These are phyloP conservation scores for Acmispon strigosus DNA, from an alignment of 306 rosid genomes.

Conservation along the genomic window DNA sequence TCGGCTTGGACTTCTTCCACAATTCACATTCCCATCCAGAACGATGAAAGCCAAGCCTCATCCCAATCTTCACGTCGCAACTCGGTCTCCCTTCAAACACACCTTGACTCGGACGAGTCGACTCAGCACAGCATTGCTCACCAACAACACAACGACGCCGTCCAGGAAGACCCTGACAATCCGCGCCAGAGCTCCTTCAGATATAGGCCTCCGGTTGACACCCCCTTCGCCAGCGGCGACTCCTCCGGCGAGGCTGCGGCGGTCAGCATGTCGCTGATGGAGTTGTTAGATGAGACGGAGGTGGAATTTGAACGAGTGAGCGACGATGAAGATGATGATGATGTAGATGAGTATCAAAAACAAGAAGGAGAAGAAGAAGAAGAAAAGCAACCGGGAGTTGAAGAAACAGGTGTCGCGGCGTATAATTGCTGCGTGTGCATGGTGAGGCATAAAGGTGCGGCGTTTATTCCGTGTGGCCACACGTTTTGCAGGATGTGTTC, in stretches of 20 bases:
- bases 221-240: too few species aligned
- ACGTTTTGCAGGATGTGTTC: slow-evolving; percentile 86
- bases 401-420: slow-evolving; percentile 9
- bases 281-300: slow-evolving; percentile 69
- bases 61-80: not conserved
- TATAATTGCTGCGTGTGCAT: slow-evolving; percentile 82
- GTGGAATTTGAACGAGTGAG: slow-evolving; percentile 30
- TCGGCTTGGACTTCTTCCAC: slow-evolving; percentile 39
- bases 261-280: slow-evolving; percentile 82
- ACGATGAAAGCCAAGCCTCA: not conserved
- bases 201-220: too few species aligned
- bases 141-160: not conserved
- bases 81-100: not conserved
- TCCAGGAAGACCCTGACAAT: not conserved
- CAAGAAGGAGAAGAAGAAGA: not conserved
- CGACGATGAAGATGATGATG: not conserved
- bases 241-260: not conserved
- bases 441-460: slow-evolving; percentile 85
- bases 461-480: slow-evolving; percentile 84
- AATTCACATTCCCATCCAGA: slow-evolving; percentile 25
- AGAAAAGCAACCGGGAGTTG: not conserved
- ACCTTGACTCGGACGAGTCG: not conserved
- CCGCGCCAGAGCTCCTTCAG: too few species aligned
- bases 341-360: not conserved
- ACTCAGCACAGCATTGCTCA: not conserved